Evolutionary conservation across 2,329 filamentous ascomycete species (phyloP), one percentile per base, ranked within the genome.

Genomic region (Fusarium armeniacum): DNA sequence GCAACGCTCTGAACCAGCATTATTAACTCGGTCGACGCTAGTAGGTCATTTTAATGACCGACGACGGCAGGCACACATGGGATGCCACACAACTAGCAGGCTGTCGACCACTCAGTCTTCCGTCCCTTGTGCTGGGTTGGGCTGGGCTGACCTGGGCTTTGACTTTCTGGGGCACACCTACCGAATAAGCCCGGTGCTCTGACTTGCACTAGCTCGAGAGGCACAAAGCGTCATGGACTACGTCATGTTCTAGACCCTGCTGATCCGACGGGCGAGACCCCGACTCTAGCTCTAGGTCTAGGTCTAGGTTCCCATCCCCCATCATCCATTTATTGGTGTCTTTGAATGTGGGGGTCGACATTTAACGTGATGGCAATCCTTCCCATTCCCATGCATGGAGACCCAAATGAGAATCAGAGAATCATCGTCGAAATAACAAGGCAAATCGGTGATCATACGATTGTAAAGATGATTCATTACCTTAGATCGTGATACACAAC

Each of bases 201-300:
- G 40, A 49, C 57, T 49, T 50, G 53, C 47, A 32, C 43, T 51
- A 51, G 49, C 49, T 38, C 35, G 5, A 51, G 54, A 32, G 36
- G 40, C 35, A 52, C 30, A 35, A 28, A 45, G 41, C 61, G 61
- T 64, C 61, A 64, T 65, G 38, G 44, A 30, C 33, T 57, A 44
- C 51, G 51, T 66, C 66, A 70, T 57, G 51, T 38, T 69, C 62
- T 61, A 65, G 61, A 52, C 47, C 50, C 35, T 50, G 49, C 30
- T 58, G 60, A 53, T 53, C 49, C 22, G 9, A 62, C 45, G 53
- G 44, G 47, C 53, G 36, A 62, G 58, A 62, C 57, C 60, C 47
- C 26, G 52, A 64, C 51, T 32, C 24, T 44, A 8, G 35, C 11
- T 32, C 24, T 44, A 13, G 24, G 16, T 24, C 30, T 33, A n/a